These are phyloP conservation scores for Lactarius vividus DNA, from an alignment of 768 basidiomycete species.

Conservation along the genomic window DNA sequence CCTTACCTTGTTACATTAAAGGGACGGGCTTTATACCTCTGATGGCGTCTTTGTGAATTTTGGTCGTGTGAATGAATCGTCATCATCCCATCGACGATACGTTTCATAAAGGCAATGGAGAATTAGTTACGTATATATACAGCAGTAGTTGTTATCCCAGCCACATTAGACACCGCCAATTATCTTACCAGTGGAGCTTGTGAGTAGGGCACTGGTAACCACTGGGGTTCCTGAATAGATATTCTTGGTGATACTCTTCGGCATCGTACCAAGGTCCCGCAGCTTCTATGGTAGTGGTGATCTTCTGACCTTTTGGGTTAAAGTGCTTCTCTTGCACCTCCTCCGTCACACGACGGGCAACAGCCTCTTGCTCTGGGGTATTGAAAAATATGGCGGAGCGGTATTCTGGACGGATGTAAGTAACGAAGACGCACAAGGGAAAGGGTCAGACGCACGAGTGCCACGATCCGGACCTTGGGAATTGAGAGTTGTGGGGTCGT, in stretches of 20 bases:
- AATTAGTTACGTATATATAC: not conserved
- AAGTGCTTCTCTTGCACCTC: conserved; percentile 86
- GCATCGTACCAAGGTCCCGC: conserved; percentile 81
- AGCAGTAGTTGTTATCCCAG: not conserved
- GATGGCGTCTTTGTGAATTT: conserved; percentile 24
- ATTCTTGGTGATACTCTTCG: conserved; percentile 82
- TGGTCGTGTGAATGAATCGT: conserved; percentile 16
- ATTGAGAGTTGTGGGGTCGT: conserved; percentile 86
- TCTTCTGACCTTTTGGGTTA: conserved; percentile 61
- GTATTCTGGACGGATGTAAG: conserved; percentile 57
- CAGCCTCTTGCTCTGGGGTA: conserved; percentile 63
- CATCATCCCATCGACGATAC: not conserved
- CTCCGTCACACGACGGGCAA: conserved; percentile 73
- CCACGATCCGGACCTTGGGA: conserved; percentile 76
- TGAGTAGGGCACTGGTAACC: conserved; percentile 96
- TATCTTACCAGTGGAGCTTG: conserved; percentile 68
- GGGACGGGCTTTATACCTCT: conserved; percentile 30
- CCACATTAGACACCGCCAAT: not conserved
- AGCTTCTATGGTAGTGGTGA: conserved; percentile 71
- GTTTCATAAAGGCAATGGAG: not conserved
- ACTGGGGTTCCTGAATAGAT: conserved; percentile 75
- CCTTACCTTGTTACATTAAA: conserved; percentile 30
- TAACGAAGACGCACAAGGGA: not conserved
- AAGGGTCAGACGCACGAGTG: conserved; percentile 55
- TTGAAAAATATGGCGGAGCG: conserved; percentile 89